Evolutionary conservation across 1,139 yeast species (phyloP), one percentile per base, ranked within the genome.

Genomic region (Scheffersomyces stambukii): DNA sequence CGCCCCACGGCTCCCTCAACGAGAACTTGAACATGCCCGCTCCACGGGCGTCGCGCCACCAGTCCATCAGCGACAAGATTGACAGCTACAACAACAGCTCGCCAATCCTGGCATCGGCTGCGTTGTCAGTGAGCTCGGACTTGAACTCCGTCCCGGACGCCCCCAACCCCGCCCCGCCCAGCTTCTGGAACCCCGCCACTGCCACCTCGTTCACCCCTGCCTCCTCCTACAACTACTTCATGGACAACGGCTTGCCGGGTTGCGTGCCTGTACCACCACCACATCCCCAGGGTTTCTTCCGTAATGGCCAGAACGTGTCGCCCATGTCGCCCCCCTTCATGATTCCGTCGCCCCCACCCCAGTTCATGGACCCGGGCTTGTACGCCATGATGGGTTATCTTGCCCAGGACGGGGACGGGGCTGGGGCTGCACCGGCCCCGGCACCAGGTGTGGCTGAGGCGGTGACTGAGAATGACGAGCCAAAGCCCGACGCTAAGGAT

Each of bases 101-200:
- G n/a, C 78, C 78, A 15, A 65, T 65, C 41, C 73, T 74, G 50
- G 54, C 64, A 1, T 45, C 54, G 23, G 68, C 72, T n/a, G 50
- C 64, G 2, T 51, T 67, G 33, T 55, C 67, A 5, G 46, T 57
- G 8, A 42, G 48, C 20, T 47, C 64, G 2, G 69, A 61, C 28
- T 43, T 52, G 31, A 48, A 48, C 25, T 36, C 46, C 11, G 18
- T n/a, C 17, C 15, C 17, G 13, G 17, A 4, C 21, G 41, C 36
- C 16, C 30, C 42, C 5, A 45, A 40, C 29, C 55, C 64, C 6
- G 64, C 17, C 20, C 38, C 50, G 10, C 70, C 62, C 23, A 70
- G 60, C 42, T 72, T 76, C 41, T 78, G 84, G 84, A 76, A 77
- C 46, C 82, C 82, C 0, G 82, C 81, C 3, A 57, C 79, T 11